Percentiles rank a stretch among this genome's conserved stretches.
phyloP scores from a whole-genome alignment of 2,329 filamentous ascomycete species.

The Claviceps lovelessii region DNA sequence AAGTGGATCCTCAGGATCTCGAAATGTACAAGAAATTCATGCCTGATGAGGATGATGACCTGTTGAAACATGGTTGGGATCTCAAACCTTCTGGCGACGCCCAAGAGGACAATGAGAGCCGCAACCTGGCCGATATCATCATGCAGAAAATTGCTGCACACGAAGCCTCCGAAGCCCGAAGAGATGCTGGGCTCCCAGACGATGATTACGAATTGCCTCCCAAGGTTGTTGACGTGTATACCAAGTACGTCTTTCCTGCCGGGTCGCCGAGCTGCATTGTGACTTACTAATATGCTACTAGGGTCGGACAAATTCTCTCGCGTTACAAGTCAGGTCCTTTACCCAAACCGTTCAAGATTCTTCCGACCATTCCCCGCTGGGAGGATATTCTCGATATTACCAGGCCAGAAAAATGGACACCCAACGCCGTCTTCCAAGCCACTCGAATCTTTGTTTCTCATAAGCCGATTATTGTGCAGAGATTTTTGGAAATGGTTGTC shows the following conservation, averaged over 20 bases:
- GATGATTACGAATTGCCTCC: constrained; percentile 77
- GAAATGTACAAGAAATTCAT: constrained; percentile 87
- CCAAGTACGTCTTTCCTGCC: constrained; percentile 43
- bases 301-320: constrained; percentile 73
- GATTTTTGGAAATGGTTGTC: constrained; percentile 75
- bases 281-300: constrained; percentile 19
- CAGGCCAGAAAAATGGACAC: constrained; percentile 58
- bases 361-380: constrained; percentile 84
- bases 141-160: constrained; percentile 86
- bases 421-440: constrained; percentile 71
- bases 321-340: constrained; percentile 93
- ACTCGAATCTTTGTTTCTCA: constrained; percentile 85
- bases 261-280: not conserved
- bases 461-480: constrained; percentile 64
- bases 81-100: constrained; percentile 30
- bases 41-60: constrained; percentile 54
- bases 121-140: constrained; percentile 85
- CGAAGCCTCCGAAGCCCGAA: constrained; percentile 50
- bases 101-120: constrained; percentile 36
- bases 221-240: constrained; percentile 89
- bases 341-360: constrained; percentile 93
- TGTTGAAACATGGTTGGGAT: constrained; percentile 53
- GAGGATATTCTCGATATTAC: constrained; percentile 75
- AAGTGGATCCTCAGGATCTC: constrained; percentile 78
- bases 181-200: constrained; percentile 42